Base-by-base conservation (phyloP, 2,329 filamentous ascomycete species). In the Talaromyces piceae region DNA sequence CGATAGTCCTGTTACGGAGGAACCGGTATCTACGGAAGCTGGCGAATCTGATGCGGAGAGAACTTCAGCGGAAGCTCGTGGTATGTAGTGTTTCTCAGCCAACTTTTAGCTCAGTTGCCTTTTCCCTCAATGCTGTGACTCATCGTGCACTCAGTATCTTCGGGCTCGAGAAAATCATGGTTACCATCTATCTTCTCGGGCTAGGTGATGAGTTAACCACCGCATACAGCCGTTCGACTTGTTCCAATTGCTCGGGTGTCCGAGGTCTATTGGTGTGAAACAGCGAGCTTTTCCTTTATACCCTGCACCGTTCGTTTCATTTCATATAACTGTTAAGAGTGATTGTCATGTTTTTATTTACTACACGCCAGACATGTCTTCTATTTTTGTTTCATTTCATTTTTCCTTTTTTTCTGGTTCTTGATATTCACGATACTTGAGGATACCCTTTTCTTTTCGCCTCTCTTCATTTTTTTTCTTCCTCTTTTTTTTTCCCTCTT, bases 41-140 rank as follows among this genome's bases (percentile, higher is more conserved):
- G 54, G 57, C 20, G 49, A 59, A 9, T 37, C 41, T 18, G 49
- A 31, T 48, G 23, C 49, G n/a, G 51, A 51, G 22, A 48, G 51
- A 33, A 25, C 20, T 16, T 26, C 33, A 5, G 13, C 52, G 25
- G 54, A 55, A 8, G 23, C 46, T 50, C 33, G 47, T 44, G 20
- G 45, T 45, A 49, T 46, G 45, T 56, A 55, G 47, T 37, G 16
- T 18, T 37, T 3, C 16, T 54, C n/a, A 33, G 18, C 39, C 33
- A 37, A 47, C 46, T 37, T 25, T n/a, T 30, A 46, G 41, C 26
- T 11, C 43, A 12, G 25, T 16, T 28, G 31, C n/a, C 30, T 16
- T 26, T 22, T 9, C 33, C 16, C 25, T 43, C 23, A 6, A 16
- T 25, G 28, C n/a, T 27, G 25, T 31, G 45, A 43, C 39, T 22